Conservation (phyloP, 1,284 basidiomycete species). For the Cutaneotrichosporon daszewskae region DNA sequence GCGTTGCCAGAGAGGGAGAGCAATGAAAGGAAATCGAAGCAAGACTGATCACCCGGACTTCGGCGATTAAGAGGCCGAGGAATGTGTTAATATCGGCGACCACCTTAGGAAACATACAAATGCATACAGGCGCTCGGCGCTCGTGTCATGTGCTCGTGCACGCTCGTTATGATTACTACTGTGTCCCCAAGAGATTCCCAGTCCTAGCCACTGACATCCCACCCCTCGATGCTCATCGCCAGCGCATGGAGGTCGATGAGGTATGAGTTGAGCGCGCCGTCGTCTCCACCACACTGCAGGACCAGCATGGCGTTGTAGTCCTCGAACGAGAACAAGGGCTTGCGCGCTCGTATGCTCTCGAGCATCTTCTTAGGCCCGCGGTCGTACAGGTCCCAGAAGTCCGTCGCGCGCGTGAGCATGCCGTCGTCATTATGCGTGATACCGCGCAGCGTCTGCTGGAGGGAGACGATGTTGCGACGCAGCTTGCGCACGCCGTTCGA, state of each 20-base stretch:
- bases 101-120: too few relatives aligned
- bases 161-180: too few relatives aligned
- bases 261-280: conserved; percentile 41
- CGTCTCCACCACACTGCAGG: conserved; percentile 60
- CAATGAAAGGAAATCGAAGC: too few relatives aligned
- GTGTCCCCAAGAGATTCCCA: too few relatives aligned
- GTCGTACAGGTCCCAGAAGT: conserved; percentile 75
- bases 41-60: too few relatives aligned
- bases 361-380: conserved; percentile 69
- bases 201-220: too few relatives aligned
- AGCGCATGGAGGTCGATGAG: conserved; percentile 47
- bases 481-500: conserved; percentile 80
- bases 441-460: conserved; percentile 87
- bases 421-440: conserved; percentile 59
- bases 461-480: conserved; percentile 78
- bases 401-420: conserved; percentile 68
- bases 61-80: too few relatives aligned
- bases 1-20: too few relatives aligned
- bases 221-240: conserved; percentile 28
- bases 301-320: conserved; percentile 85
- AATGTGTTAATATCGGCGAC: too few relatives aligned
- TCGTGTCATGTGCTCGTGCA: too few relatives aligned
- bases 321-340: conserved; percentile 71
- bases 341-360: conserved; percentile 55
- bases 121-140: conserved; percentile 1